A percentile compares a stretch with the other conserved stretches of the same genome.
phyloP scores from a whole-genome alignment of 2,329 filamentous ascomycete genomes.

The Monascus ruber region DNA sequence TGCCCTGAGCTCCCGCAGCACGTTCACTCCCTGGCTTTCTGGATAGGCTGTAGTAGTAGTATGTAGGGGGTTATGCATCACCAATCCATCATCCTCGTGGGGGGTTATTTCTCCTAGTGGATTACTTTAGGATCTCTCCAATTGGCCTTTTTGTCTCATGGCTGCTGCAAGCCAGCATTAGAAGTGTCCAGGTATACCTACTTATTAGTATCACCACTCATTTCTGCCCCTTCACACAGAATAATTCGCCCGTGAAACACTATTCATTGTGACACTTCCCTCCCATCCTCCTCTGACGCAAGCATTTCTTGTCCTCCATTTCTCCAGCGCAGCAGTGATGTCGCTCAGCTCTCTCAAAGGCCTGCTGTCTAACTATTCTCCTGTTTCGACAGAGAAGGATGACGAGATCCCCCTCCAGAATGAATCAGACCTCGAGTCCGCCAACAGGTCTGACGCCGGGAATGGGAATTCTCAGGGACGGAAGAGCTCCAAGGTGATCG shows the following conservation, averaged over 20 bases:
- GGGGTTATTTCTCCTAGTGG: too few species aligned
- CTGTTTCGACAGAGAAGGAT: constrained; percentile 18
- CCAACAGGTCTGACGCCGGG: constrained; percentile 7
- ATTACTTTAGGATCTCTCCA: too few species aligned
- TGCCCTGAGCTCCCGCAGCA: constrained; percentile 2
- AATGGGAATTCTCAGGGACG: constrained; percentile 5
- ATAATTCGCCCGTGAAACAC: too few species aligned
- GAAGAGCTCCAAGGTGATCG: constrained; percentile 18
- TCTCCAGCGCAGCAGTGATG: constrained; percentile 9
- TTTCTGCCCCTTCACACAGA: too few species aligned
- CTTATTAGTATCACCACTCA: too few species aligned
- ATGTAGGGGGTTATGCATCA: too few species aligned
- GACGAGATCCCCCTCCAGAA: constrained; percentile 7
- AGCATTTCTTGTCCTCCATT: background rate
- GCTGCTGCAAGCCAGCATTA: too few species aligned
- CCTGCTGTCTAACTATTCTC: constrained; percentile 19
- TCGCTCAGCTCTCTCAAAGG: constrained; percentile 19
- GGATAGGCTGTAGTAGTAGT: background rate
- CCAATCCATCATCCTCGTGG: too few species aligned
- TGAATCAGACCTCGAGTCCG: constrained; percentile 7
- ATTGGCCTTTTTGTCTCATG: too few species aligned
- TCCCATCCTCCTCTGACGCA: too few species aligned
- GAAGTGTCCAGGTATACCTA: too few species aligned
- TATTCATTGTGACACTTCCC: too few species aligned
- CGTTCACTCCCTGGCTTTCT: background rate